These are phyloP conservation scores for Penicillium sp. DNA, from an alignment of 2,329 filamentous ascomycete genomes.

Conservation along the genomic window DNA sequence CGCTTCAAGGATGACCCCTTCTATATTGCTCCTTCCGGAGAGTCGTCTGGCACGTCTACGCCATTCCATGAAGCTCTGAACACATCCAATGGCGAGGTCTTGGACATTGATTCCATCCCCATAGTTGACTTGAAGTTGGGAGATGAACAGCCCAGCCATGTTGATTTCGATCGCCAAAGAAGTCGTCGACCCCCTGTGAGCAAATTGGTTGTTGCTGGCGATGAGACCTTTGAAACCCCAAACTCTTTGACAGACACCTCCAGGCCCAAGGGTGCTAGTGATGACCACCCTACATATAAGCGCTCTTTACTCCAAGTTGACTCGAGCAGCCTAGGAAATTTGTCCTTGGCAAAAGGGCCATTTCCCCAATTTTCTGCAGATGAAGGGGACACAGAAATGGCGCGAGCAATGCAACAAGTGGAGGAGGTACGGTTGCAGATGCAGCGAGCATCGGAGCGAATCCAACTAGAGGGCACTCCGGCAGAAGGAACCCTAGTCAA, in stretches of 20 bases:
- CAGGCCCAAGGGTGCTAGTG: slow-evolving; percentile 26
- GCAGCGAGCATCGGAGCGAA: slow-evolving; percentile 54
- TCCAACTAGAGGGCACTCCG: slow-evolving; percentile 50
- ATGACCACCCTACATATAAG: slow-evolving; percentile 45
- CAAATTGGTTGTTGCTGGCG: slow-evolving; percentile 66
- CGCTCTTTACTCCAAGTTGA: slow-evolving; percentile 79
- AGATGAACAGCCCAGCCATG: slow-evolving; percentile 38
- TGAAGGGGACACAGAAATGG: slow-evolving; percentile 85
- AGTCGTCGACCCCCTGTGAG: slow-evolving; percentile 50
- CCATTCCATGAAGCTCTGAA: slow-evolving; percentile 76
- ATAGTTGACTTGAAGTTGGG: slow-evolving; percentile 89
- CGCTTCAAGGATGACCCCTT: slow-evolving; percentile 92
- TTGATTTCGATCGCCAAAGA: slow-evolving; percentile 26
- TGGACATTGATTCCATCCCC: slow-evolving; percentile 93
- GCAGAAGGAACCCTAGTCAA: slow-evolving; percentile 54
- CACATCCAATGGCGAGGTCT: slow-evolving; percentile 69
- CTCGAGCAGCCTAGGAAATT: slow-evolving; percentile 73
- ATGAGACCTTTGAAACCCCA: slow-evolving; percentile 65
- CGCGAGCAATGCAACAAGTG: slow-evolving; percentile 81
- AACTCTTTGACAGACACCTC: slow-evolving; percentile 45
- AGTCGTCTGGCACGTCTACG: slow-evolving; percentile 64
- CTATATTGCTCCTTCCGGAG: slow-evolving; percentile 68
- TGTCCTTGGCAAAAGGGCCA: slow-evolving; percentile 64
- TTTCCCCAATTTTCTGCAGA: slow-evolving; percentile 44
- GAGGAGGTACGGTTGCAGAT: slow-evolving; percentile 85